phyloP scores from a whole-genome alignment of 2,329 filamentous ascomycete species.

The Diaporthe amygdali region DNA sequence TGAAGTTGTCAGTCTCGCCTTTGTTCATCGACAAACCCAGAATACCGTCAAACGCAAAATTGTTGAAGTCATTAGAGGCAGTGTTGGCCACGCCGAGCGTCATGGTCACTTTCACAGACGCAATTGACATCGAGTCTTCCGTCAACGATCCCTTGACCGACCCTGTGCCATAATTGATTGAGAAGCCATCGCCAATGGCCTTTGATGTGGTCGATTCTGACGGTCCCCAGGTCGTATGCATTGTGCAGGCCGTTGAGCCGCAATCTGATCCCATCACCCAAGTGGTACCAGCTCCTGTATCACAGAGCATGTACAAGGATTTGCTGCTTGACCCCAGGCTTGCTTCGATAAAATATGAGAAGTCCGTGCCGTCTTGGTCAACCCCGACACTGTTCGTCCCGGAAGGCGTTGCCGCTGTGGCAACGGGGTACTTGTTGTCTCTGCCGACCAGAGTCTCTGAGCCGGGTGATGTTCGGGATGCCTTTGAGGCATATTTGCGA shows the following conservation, averaged over 20 bases:
- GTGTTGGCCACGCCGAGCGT: slow-evolving; percentile 75
- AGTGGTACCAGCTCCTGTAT: slow-evolving; percentile 73
- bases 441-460: slow-evolving; percentile 39
- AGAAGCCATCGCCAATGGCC: slow-evolving; percentile 59
- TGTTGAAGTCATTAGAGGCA: slow-evolving; percentile 75
- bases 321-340: slow-evolving; percentile 60
- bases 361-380: slow-evolving; percentile 69
- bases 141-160: slow-evolving; percentile 70
- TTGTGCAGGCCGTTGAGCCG: slow-evolving; percentile 66
- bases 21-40: slow-evolving; percentile 74
- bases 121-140: slow-evolving; percentile 71
- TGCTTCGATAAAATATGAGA: slow-evolving; percentile 67
- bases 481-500: slow-evolving; percentile 43
- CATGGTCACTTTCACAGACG: slow-evolving; percentile 66
- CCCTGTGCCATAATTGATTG: slow-evolving; percentile 79
- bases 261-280: slow-evolving; percentile 84
- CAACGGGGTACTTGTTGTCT: slow-evolving; percentile 52
- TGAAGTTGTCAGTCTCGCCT: slow-evolving; percentile 67
- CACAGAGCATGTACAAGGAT: slow-evolving; percentile 65
- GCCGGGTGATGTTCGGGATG: slow-evolving; percentile 25
- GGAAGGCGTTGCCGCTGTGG: slow-evolving; percentile 50
- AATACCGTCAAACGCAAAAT: slow-evolving; percentile 88
- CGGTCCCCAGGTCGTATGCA: slow-evolving; percentile 73
- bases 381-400: slow-evolving; percentile 58
- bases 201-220: slow-evolving; percentile 69